Evolutionary conservation across 805 yeast genomes (phyloP).

Genomic region (Candida alai): DNA sequence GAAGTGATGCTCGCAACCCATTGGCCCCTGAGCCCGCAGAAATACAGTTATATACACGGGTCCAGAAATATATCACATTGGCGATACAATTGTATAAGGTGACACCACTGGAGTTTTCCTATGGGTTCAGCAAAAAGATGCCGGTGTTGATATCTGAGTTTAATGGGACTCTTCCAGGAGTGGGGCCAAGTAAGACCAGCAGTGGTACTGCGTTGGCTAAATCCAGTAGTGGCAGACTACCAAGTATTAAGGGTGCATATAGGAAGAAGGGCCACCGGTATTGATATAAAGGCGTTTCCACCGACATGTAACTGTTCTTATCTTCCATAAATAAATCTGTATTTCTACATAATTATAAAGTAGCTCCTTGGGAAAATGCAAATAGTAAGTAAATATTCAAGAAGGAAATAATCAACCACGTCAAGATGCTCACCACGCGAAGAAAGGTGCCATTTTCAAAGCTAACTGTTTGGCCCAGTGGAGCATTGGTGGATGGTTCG

Average conservation of each 20-base stretch:
- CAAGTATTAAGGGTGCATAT: constrained; percentile 37
- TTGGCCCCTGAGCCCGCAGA: constrained; percentile 26
- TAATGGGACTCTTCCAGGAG: constrained; percentile 74
- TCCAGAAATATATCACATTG: constrained; percentile 27
- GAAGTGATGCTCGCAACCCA: constrained; percentile 21
- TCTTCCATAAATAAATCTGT: background rate
- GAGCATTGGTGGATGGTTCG: constrained; percentile 1
- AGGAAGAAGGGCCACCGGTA: constrained; percentile 26
- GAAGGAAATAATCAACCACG: constrained; percentile 38
- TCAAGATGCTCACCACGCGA: constrained; percentile 28
- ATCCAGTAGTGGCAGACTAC: constrained; percentile 20
- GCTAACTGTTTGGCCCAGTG: constrained; percentile 21
- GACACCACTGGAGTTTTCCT: constrained; percentile 21
- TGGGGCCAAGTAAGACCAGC: constrained; percentile 24
- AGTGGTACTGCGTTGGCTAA: constrained; percentile 14
- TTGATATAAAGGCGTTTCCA: background rate
- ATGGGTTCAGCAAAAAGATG: constrained; percentile 37
- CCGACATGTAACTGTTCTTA: constrained; percentile 5
- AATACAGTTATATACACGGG: constrained; percentile 25
- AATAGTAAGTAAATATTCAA: constrained; percentile 39
- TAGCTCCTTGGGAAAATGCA: constrained; percentile 38
- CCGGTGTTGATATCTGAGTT: constrained; percentile 75
- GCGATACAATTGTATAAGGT: constrained; percentile 29
- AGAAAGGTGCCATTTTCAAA: constrained; percentile 39
- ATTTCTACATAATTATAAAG: constrained; percentile 4